These are phyloP conservation scores for Rhynchospora breviuscula DNA, from an alignment of 176 grass and related monocot genomes.

Conservation along the genomic window DNA sequence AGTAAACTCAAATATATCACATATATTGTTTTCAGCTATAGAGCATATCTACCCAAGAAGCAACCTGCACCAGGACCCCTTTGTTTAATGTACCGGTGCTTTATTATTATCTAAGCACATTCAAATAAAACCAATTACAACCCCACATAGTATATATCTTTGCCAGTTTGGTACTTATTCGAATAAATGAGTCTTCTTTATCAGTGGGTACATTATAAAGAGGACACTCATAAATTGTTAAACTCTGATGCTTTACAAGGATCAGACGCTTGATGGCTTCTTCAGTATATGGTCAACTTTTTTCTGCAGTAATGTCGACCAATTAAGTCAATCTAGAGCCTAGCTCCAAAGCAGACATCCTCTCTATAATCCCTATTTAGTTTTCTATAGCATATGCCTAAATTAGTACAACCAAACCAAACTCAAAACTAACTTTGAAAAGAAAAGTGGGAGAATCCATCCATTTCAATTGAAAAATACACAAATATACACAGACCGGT, in stretches of 20 bases:
- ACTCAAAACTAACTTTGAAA: too few relatives aligned
- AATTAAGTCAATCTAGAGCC: not conserved
- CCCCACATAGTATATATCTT: too few relatives aligned
- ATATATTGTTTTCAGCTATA: too few relatives aligned
- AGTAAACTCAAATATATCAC: too few relatives aligned
- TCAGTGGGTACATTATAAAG: not conserved
- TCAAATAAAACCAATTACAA: too few relatives aligned
- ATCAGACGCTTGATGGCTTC: not conserved
- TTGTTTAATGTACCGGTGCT: too few relatives aligned
- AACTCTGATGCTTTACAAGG: not conserved
- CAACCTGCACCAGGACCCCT: too few relatives aligned
- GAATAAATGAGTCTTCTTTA: not conserved
- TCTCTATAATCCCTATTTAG: conserved; percentile 1
- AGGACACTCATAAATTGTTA: not conserved
- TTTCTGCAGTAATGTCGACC: not conserved
- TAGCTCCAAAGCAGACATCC: not conserved
- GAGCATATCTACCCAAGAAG: too few relatives aligned
- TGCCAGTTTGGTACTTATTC: not conserved
- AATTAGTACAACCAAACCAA: not conserved
- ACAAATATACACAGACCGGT: too few relatives aligned
- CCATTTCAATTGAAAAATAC: too few relatives aligned
- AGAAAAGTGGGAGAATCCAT: too few relatives aligned
- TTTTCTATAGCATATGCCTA: not conserved
- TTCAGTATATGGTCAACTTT: not conserved
- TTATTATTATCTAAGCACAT: too few relatives aligned